Evolutionary conservation across 306 rosid species (phyloP).

Genomic region (Rosa chinensis): DNA sequence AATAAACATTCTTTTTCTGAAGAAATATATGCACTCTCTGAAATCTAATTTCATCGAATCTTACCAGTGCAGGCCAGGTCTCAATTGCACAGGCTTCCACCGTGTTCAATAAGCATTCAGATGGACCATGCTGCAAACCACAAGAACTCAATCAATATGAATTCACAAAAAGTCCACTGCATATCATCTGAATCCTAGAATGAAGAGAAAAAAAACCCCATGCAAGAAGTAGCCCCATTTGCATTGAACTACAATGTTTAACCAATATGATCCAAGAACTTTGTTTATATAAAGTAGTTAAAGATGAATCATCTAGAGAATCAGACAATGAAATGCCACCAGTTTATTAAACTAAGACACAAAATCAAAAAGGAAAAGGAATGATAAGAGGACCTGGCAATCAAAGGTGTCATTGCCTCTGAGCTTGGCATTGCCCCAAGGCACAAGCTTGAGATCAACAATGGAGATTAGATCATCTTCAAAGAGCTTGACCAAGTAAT

Average conservation of each 20-base stretch:
- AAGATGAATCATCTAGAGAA: neutral
- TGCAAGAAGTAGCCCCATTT: neutral
- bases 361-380: neutral
- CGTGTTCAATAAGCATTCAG: slow-evolving; percentile 79
- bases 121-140: slow-evolving; percentile 71
- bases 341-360: neutral
- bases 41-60: slow-evolving; percentile 2
- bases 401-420: slow-evolving; percentile 48
- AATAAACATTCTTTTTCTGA: neutral
- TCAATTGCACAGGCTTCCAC: slow-evolving; percentile 85
- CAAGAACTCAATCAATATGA: slow-evolving; percentile 4
- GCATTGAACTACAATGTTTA: neutral
- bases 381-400: slow-evolving; percentile 62
- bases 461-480: slow-evolving; percentile 50
- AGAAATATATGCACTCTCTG: neutral
- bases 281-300: neutral
- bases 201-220: neutral
- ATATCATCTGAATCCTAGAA: neutral
- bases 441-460: slow-evolving; percentile 73
- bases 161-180: neutral
- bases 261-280: neutral
- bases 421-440: slow-evolving; percentile 86
- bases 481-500: slow-evolving; percentile 63
- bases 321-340: neutral
- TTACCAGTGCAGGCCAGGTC: slow-evolving; percentile 79